Evolutionary conservation across 352 stramenopile genomes (phyloP).

Genomic region (Phytophthora pseudosyringae): DNA sequence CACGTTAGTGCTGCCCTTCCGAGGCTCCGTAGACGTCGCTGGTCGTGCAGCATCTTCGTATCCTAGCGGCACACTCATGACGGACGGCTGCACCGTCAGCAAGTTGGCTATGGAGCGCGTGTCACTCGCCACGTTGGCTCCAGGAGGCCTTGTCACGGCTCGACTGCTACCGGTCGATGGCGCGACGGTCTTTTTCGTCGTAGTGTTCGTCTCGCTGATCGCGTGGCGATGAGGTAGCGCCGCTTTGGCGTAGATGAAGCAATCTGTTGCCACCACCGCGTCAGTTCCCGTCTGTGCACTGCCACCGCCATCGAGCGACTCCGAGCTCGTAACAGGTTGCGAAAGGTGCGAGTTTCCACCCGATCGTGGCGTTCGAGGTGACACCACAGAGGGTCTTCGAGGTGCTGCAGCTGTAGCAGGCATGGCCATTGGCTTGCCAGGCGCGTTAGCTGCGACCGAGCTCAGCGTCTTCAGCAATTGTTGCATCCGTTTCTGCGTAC

Average conservation of each 20-base stretch:
- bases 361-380: slow-evolving; percentile 10
- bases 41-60: slow-evolving; percentile 22
- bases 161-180: slow-evolving; percentile 8
- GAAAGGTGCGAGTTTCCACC: background rate
- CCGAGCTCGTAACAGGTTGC: background rate
- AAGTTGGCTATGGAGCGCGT: slow-evolving; percentile 18
- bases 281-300: slow-evolving; percentile 15
- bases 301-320: background rate
- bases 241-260: slow-evolving; percentile 58
- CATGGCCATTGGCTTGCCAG: slow-evolving; percentile 7
- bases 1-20: background rate
- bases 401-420: slow-evolving; percentile 5
- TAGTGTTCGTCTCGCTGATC: background rate
- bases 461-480: slow-evolving; percentile 38
- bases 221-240: slow-evolving; percentile 37
- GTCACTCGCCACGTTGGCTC: background rate
- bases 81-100: slow-evolving; percentile 39
- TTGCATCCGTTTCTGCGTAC: slow-evolving; percentile 34
- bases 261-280: slow-evolving; percentile 34
- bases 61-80: slow-evolving; percentile 33
- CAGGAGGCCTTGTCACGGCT: background rate
- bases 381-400: slow-evolving; percentile 10
- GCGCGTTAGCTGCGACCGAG: background rate
- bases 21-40: background rate
- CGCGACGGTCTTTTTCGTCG: slow-evolving; percentile 15